A percentile compares a stretch with the other conserved stretches of the same genome.
These are phyloP conservation scores for Haplosporangium sp. DNA, from an alignment of 371 early-diverging fungal species.

Conservation along the genomic window DNA sequence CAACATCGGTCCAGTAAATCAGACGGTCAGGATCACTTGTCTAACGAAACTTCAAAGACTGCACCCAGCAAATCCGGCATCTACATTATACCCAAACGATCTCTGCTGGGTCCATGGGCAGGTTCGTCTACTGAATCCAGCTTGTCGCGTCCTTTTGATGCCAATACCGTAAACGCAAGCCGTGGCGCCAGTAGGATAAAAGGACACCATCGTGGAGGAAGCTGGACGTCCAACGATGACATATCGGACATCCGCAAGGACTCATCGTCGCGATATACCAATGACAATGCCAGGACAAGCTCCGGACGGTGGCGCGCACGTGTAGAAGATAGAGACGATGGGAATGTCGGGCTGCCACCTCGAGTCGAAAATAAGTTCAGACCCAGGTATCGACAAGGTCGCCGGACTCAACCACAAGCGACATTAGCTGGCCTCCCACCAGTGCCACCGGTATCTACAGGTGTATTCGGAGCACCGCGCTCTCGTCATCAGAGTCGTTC, in stretches of 20 bases:
- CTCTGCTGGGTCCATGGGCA: slow-evolving; percentile 20
- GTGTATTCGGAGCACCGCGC: slow-evolving; percentile 21
- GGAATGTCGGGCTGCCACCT: slow-evolving; percentile 39
- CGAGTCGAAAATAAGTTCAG: slow-evolving; percentile 52
- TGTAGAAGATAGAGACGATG: slow-evolving; percentile 32
- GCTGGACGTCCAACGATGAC: slow-evolving; percentile 48
- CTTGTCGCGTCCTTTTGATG: slow-evolving; percentile 8
- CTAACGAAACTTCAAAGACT: background rate
- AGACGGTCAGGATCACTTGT: background rate
- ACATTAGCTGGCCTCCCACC: slow-evolving; percentile 25
- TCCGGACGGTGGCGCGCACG: slow-evolving; percentile 28
- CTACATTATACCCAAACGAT: slow-evolving; percentile 30
- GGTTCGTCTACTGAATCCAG: slow-evolving; percentile 5
- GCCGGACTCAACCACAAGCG: slow-evolving; percentile 13
- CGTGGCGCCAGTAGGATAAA: slow-evolving; percentile 22
- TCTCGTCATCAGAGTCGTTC: slow-evolving; percentile 45
- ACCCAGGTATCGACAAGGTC: slow-evolving; percentile 44
- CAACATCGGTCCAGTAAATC: background rate
- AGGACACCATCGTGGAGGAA: slow-evolving; percentile 43
- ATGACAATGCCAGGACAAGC: slow-evolving; percentile 4
- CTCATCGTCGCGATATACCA: slow-evolving; percentile 1
- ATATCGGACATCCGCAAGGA: slow-evolving; percentile 19
- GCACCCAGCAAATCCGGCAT: slow-evolving; percentile 10
- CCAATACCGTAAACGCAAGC: background rate
- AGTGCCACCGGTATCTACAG: slow-evolving; percentile 16